These are phyloP conservation scores for Austroboletus olivaceoglutinosus DNA, from an alignment of 1,284 basidiomycete genomes.

Conservation along the genomic window DNA sequence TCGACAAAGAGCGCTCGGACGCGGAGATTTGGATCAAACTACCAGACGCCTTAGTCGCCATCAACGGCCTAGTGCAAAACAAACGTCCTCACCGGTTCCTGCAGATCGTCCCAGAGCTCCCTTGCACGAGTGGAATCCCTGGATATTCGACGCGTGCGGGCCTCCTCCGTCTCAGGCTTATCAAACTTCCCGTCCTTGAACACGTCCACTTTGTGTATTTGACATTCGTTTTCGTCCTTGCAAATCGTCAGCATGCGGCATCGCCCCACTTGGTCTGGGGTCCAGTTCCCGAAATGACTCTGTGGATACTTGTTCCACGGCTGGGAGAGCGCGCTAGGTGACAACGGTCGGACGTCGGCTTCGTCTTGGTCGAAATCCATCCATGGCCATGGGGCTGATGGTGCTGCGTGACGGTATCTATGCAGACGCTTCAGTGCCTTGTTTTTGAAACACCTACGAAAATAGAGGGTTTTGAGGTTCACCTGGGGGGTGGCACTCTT, in stretches of 20 bases:
- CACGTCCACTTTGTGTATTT: constrained; percentile 45
- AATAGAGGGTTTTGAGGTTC: not conserved
- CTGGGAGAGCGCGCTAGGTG: not conserved
- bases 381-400: constrained; percentile 40
- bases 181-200: constrained; percentile 32
- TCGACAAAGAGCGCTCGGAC: constrained; percentile 51
- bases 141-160: constrained; percentile 4
- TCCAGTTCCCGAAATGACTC: constrained; percentile 54
- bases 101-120: constrained; percentile 21
- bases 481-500: constrained; percentile 25
- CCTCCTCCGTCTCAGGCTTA: not conserved
- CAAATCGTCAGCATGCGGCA: constrained; percentile 38
- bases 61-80: not conserved
- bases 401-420: constrained; percentile 37
- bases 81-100: constrained; percentile 14
- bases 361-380: constrained; percentile 31
- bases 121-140: not conserved
- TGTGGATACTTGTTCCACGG: constrained; percentile 42
- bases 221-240: constrained; percentile 28
- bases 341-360: constrained; percentile 11
- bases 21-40: constrained; percentile 37
- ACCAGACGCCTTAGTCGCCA: not conserved
- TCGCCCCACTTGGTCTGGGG: constrained; percentile 38
- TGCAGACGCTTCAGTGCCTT: not conserved
- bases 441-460: not conserved